A percentile compares a stretch with the other conserved stretches of the same genome.
Conservation (phyloP, 2,329 filamentous ascomycete species). For the Trichoderma harzianum region DNA sequence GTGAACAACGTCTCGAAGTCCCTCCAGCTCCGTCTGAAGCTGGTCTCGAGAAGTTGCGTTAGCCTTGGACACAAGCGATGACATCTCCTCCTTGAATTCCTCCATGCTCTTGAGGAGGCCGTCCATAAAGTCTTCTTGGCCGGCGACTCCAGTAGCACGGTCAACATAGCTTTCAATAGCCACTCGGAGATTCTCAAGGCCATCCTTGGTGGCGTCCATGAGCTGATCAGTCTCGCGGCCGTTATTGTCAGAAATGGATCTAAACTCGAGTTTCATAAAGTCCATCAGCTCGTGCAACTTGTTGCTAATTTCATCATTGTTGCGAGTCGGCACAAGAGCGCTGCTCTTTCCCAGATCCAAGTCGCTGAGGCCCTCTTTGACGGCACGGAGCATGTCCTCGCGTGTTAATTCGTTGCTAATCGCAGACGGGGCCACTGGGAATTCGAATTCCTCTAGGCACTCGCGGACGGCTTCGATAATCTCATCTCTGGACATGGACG, state of each 20-base stretch:
- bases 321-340: constrained; percentile 40
- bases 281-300: constrained; percentile 65
- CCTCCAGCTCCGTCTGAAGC: constrained; percentile 78
- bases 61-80: constrained; percentile 10
- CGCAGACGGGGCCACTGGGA: constrained; percentile 59
- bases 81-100: constrained; percentile 63
- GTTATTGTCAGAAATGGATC: constrained; percentile 59
- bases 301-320: constrained; percentile 49
- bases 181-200: constrained; percentile 72
- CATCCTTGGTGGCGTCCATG: constrained; percentile 82
- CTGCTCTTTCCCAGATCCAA: constrained; percentile 45
- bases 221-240: constrained; percentile 84
- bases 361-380: constrained; percentile 56
- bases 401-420: constrained; percentile 52
- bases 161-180: constrained; percentile 83
- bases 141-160: constrained; percentile 62
- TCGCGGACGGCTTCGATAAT: constrained; percentile 80
- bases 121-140: constrained; percentile 76
- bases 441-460: constrained; percentile 81
- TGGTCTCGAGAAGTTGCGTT: constrained; percentile 55
- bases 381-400: constrained; percentile 62
- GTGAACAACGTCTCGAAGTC: constrained; percentile 74
- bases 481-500: constrained; percentile 73
- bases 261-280: constrained; percentile 57
- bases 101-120: constrained; percentile 64